Evolutionary conservation across 805 yeast genomes (phyloP).

Genomic region (Candida takata): DNA sequence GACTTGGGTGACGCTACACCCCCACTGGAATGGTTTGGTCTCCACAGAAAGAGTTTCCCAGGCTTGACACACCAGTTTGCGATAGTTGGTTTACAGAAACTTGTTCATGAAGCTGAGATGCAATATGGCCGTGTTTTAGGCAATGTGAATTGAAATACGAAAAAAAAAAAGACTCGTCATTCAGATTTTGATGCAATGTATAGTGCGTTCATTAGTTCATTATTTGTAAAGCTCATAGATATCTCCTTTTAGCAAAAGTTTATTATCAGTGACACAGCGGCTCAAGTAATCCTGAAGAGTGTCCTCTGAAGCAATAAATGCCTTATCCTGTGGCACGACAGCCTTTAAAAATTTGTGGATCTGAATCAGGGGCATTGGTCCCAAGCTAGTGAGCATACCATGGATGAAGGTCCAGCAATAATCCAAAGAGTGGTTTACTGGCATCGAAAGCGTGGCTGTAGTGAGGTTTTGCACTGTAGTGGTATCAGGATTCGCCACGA

Average conservation of each 20-base stretch:
- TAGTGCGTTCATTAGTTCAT: not conserved
- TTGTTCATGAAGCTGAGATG: constrained; percentile 58
- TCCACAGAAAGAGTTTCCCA: constrained; percentile 82
- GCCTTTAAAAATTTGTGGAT: constrained; percentile 48
- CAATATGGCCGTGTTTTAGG: constrained; percentile 38
- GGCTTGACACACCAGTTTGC: constrained; percentile 76
- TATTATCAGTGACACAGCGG: constrained; percentile 2
- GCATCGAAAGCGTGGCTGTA: not conserved
- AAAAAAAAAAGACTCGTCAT: not conserved
- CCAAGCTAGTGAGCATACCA: constrained; percentile 54
- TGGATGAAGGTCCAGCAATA: constrained; percentile 41
- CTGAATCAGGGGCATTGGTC: constrained; percentile 38
- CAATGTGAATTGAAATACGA: constrained; percentile 15
- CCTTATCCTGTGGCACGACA: constrained; percentile 45
- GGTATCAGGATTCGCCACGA: not conserved
- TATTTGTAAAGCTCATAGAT: constrained; percentile 5
- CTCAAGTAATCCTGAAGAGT: constrained; percentile 5
- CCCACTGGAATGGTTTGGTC: constrained; percentile 96
- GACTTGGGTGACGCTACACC: constrained; percentile 97
- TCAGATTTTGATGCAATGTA: too few relatives aligned
- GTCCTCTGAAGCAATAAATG: constrained; percentile 2
- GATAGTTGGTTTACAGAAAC: constrained; percentile 63
- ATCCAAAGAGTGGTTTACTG: not conserved
- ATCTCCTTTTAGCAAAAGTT: constrained; percentile 3
- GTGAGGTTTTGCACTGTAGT: not conserved